Conservation (phyloP, 1,284 basidiomycete genomes). For the Wallemia hederae region DNA sequence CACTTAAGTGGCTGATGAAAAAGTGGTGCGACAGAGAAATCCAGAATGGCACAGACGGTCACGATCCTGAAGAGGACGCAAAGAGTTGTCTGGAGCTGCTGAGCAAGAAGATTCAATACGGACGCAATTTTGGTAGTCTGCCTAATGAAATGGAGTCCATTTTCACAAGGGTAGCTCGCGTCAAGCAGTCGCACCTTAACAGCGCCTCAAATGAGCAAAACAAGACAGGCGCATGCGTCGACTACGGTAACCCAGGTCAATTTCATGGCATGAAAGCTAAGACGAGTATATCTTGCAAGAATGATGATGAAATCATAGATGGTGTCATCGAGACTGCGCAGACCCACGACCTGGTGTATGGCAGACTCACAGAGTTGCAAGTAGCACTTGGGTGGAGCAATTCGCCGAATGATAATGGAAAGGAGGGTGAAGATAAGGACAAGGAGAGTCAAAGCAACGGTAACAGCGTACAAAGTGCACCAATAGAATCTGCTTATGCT, state of each 20-base stretch:
- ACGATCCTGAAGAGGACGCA: slow-evolving; percentile 76
- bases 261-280: slow-evolving; percentile 58
- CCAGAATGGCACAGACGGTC: slow-evolving; percentile 43
- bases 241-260: slow-evolving; percentile 46
- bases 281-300: slow-evolving; percentile 36
- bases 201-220: slow-evolving; percentile 9
- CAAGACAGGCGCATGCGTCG: slow-evolving; percentile 35
- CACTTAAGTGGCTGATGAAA: slow-evolving; percentile 66
- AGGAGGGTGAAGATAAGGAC: not conserved
- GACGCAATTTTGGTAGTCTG: slow-evolving; percentile 58
- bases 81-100: slow-evolving; percentile 54
- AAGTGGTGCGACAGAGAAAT: slow-evolving; percentile 68
- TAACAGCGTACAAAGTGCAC: not conserved
- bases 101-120: slow-evolving; percentile 43
- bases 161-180: slow-evolving; percentile 43
- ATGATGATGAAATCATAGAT: slow-evolving; percentile 41
- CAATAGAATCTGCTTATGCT: not conserved
- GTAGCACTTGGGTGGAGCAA: slow-evolving; percentile 38
- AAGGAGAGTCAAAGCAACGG: not conserved
- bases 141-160: slow-evolving; percentile 49
- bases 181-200: slow-evolving; percentile 5
- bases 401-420: not conserved
- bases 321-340: slow-evolving; percentile 30
- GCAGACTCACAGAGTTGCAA: slow-evolving; percentile 43
- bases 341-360: slow-evolving; percentile 50